These are phyloP conservation scores for Daedalea quercina DNA, from an alignment of 768 basidiomycete species.

Conservation along the genomic window DNA sequence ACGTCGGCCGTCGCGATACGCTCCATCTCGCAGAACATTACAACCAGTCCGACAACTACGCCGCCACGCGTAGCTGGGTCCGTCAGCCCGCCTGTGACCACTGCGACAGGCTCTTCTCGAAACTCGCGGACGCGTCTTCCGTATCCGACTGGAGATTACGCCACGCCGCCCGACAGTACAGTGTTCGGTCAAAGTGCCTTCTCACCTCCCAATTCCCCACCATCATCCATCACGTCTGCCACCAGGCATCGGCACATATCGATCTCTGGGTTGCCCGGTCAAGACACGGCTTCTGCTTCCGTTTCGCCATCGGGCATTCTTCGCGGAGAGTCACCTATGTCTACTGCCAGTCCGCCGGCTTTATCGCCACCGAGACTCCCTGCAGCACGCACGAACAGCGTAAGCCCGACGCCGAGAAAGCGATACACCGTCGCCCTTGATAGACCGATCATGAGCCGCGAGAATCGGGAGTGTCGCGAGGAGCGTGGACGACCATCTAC, in stretches of 20 bases:
- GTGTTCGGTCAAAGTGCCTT: slow-evolving; percentile 32
- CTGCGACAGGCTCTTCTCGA: slow-evolving; percentile 34
- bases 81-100: slow-evolving; percentile 51
- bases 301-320: slow-evolving; percentile 20
- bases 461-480: slow-evolving; percentile 17
- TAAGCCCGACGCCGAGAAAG: slow-evolving; percentile 66
- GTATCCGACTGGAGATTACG: slow-evolving; percentile 81
- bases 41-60: slow-evolving; percentile 21
- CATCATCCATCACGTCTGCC: slow-evolving; percentile 24
- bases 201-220: slow-evolving; percentile 48
- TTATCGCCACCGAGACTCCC: slow-evolving; percentile 38
- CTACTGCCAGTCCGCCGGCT: slow-evolving; percentile 15
- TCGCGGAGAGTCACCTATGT: slow-evolving; percentile 6
- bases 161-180: slow-evolving; percentile 49
- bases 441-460: slow-evolving; percentile 47
- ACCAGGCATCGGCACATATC: slow-evolving; percentile 36
- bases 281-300: slow-evolving; percentile 8
- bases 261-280: slow-evolving; percentile 38
- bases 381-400: slow-evolving; percentile 42
- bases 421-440: slow-evolving; percentile 84
- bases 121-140: slow-evolving; percentile 54
- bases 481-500: slow-evolving; percentile 21
- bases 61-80: slow-evolving; percentile 49
- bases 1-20: slow-evolving; percentile 41
- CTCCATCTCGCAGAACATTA: slow-evolving; percentile 23